Percentiles rank a stretch among this genome's conserved stretches.
These are phyloP conservation scores for Metarhizium anisopliae DNA, from an alignment of 2,329 filamentous ascomycete genomes.

Conservation along the genomic window DNA sequence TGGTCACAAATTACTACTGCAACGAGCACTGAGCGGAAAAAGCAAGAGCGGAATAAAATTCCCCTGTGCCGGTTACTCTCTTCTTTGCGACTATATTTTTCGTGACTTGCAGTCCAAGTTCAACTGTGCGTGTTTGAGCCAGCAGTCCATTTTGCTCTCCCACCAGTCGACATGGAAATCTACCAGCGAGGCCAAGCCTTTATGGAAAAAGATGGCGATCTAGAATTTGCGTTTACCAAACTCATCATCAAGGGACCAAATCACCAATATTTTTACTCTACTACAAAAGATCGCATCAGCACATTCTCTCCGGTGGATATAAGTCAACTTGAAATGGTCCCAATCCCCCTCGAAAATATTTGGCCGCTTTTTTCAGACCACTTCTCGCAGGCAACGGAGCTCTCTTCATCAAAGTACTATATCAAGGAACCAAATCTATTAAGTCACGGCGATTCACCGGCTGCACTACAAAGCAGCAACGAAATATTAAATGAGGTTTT, in stretches of 20 bases:
- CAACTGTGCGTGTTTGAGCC: not conserved
- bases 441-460: not conserved
- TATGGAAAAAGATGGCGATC: constrained; percentile 1
- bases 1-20: too few species aligned
- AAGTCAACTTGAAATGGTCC: not conserved
- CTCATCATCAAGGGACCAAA: not conserved
- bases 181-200: constrained; percentile 2
- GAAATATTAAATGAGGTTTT: constrained; percentile 7
- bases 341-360: constrained; percentile 1
- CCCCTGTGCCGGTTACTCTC: too few species aligned
- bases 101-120: too few species aligned
- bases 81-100: not conserved
- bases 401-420: not conserved
- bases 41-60: too few species aligned
- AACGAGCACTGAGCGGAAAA: too few species aligned
- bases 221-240: constrained; percentile 3
- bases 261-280: constrained; percentile 3
- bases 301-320: not conserved
- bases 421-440: not conserved
- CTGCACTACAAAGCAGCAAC: not conserved
- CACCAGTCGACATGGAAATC: not conserved
- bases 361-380: not conserved
- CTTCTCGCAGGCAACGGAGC: not conserved
- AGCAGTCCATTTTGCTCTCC: not conserved
- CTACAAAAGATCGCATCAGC: not conserved